Evolutionary conservation across 768 basidiomycete genomes (phyloP), one percentile per base, ranked within the genome.

Genomic region (Auricularia cornea): DNA sequence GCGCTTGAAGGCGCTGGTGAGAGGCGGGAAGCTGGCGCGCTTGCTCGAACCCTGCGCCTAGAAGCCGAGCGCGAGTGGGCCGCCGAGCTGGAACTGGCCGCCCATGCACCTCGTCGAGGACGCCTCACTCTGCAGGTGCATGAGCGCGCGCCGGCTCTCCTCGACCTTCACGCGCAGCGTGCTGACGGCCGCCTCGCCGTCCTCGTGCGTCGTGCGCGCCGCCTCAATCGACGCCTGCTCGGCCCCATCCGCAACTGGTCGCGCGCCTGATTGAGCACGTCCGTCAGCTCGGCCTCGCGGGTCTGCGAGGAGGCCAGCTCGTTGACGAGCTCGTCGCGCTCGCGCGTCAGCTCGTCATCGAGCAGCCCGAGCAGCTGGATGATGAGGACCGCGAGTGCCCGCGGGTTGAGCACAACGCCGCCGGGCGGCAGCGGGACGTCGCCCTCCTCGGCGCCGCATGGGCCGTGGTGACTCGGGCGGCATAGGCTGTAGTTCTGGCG

Each of bases 71-170:
- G 61, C 52, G 41, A 64, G 33, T 14, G 16, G 82, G 75, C 66
- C 75, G 16, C 75, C 77, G 64, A 72, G 78, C 66, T 60, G 70
- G 61, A 79, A 76, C 30, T 77, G 75, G 14, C 12, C 28, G 71
- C 86, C 87, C 66, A 83, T 81, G 32, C 89, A 79, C 62, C 38
- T 48, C 64, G 59, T 59, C 32, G 20, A 60, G 44, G 35, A 86
- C 79, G 68, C 78, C 72, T 94, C 90, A 8, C 85, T 84, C 71
- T 94, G 92, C 10, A 94, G 79, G 20, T 89, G 83, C 92, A 94
- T 94, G 60, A 94, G 79, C 29, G 90, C 92, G 54, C 91, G 88
- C 68, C 91, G 82, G 79, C 89, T 91, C 73, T 93, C 91, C 69
- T 93, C 91, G 3, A 93, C 89, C 72, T 92, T 93, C n/a, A 83